Conservation (phyloP, 2,329 filamentous ascomycete species). For the Scedosporium boydii region DNA sequence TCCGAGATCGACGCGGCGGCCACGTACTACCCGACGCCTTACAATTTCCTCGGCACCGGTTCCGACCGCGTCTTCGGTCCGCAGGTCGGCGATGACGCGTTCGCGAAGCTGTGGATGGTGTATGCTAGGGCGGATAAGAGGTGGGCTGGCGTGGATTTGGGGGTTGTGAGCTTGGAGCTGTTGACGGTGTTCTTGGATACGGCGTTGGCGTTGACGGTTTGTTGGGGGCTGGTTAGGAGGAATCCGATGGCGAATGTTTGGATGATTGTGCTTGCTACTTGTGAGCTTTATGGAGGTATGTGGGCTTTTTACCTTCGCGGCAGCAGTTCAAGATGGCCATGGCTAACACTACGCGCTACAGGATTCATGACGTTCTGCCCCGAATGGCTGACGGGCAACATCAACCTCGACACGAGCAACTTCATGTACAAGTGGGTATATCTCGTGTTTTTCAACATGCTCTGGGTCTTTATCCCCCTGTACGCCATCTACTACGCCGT, state of each 20-base stretch:
- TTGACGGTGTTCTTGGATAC: constrained; percentile 56
- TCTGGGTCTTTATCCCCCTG: constrained; percentile 56
- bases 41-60: constrained; percentile 40
- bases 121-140: constrained; percentile 55
- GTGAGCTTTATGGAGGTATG: constrained; percentile 55
- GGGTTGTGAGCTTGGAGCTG: constrained; percentile 55
- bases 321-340: not conserved
- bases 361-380: constrained; percentile 65
- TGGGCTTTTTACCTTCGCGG: constrained; percentile 1
- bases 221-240: constrained; percentile 48
- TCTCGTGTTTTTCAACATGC: constrained; percentile 57
- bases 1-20: constrained; percentile 20
- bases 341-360: constrained; percentile 15
- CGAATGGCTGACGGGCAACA: constrained; percentile 55
- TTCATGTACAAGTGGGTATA: constrained; percentile 62
- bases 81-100: constrained; percentile 43
- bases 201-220: constrained; percentile 49
- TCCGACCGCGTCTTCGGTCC: constrained; percentile 43
- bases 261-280: constrained; percentile 57
- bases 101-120: constrained; percentile 59
- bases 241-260: constrained; percentile 47
- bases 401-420: constrained; percentile 55
- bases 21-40: constrained; percentile 35
- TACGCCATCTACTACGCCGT: constrained; percentile 49
- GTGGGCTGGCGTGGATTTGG: constrained; percentile 55